Percentiles rank a stretch among this genome's conserved stretches.
Conservation (phyloP, 306 rosid species). For the Acmispon strigosus region DNA sequence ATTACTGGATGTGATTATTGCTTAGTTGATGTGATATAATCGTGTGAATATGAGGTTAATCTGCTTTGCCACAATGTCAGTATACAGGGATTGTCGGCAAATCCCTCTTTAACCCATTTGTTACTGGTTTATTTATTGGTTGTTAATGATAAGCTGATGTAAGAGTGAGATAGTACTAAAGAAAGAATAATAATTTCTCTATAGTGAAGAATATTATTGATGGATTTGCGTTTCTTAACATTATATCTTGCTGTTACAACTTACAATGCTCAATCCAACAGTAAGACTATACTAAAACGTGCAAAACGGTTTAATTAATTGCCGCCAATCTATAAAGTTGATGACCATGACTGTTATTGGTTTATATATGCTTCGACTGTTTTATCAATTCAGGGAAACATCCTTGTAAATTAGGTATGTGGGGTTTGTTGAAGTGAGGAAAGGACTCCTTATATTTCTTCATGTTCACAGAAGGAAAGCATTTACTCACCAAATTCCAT, state of each 20-base stretch:
- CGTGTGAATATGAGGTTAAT: too few relatives aligned
- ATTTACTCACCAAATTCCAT: background rate
- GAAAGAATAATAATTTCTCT: background rate
- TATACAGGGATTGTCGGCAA: constrained; percentile 35
- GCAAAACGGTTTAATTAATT: background rate
- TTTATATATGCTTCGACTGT: background rate
- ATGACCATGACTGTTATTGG: background rate
- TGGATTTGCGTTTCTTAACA: background rate
- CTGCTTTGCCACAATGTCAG: constrained; percentile 1
- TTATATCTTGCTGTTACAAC: background rate
- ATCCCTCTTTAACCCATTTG: constrained; percentile 28
- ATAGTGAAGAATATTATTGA: background rate
- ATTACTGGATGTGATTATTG: background rate
- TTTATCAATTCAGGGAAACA: background rate
- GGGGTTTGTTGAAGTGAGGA: background rate
- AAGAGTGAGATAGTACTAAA: background rate
- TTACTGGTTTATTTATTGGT: background rate
- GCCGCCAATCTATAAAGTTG: background rate
- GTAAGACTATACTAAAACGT: background rate
- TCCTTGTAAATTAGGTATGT: background rate
- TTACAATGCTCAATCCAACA: constrained; percentile 11
- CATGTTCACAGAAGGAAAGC: background rate
- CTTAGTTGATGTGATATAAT: background rate
- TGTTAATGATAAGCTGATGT: background rate
- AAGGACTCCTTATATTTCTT: background rate